A percentile compares a stretch with the other conserved stretches of the same genome.
Evolutionary conservation across 2,329 filamentous ascomycete genomes (phyloP).

Genomic region (Aspergillus uvarum): DNA sequence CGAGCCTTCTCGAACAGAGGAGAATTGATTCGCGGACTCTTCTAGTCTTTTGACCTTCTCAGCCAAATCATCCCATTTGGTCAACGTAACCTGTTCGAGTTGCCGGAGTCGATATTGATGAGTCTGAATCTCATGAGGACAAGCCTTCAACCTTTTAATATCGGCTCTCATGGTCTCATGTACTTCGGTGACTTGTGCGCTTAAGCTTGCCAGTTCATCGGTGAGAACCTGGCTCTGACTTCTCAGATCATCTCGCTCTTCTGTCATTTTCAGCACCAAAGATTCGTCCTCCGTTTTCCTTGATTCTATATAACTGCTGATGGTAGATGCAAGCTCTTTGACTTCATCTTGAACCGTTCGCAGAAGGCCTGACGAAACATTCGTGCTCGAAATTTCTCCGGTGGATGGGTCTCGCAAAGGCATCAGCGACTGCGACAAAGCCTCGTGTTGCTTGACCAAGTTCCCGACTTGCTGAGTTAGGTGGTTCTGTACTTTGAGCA

Average conservation of each 20-base stretch:
- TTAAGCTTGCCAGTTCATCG: not conserved
- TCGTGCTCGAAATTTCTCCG: not conserved
- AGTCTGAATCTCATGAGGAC: not conserved
- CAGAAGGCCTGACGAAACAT: constrained; percentile 12
- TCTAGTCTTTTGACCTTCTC: not conserved
- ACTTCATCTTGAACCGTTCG: constrained; percentile 6
- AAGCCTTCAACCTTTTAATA: not conserved
- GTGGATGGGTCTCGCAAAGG: constrained; percentile 4
- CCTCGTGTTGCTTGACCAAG: constrained; percentile 2
- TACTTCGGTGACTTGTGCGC: not conserved
- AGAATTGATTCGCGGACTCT: not conserved
- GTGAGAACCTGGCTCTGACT: not conserved
- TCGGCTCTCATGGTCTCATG: not conserved
- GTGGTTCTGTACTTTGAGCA: constrained; percentile 4
- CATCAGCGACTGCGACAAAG: constrained; percentile 7
- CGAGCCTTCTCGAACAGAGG: not conserved
- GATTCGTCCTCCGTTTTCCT: constrained; percentile 3
- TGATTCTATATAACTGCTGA: constrained; percentile 1
- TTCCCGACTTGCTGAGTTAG: constrained; percentile 5
- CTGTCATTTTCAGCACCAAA: constrained; percentile 11
- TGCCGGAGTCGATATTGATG: not conserved
- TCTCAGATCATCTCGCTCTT: constrained; percentile 1
- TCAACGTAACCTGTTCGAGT: not conserved
- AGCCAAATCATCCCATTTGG: not conserved
- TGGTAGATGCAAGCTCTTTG: not conserved